phyloP scores from a whole-genome alignment of 768 basidiomycete species.

The Suillus paluster region DNA sequence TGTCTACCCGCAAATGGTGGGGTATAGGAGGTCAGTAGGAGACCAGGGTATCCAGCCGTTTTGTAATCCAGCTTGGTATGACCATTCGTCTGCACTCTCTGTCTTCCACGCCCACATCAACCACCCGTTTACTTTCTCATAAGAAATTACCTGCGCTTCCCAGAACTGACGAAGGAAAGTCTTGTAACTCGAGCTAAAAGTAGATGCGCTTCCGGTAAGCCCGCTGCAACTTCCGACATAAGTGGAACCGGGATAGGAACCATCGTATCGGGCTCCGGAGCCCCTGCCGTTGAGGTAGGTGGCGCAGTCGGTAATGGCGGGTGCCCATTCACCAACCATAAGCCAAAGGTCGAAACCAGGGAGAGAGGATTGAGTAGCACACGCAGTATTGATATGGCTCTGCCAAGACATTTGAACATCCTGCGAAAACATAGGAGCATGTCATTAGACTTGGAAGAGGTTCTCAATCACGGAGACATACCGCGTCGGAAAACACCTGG shows the following conservation, averaged over 20 bases:
- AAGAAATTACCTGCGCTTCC: conserved; percentile 83
- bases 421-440: conserved; percentile 27
- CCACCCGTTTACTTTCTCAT: conserved; percentile 75
- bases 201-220: conserved; percentile 72
- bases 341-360: conserved; percentile 70
- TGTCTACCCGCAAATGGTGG: conserved; percentile 59
- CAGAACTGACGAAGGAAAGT: conserved; percentile 79
- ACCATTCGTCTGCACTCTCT: conserved; percentile 87
- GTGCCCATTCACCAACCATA: conserved; percentile 88
- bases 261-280: conserved; percentile 65
- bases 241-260: conserved; percentile 64
- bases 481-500: conserved; percentile 68
- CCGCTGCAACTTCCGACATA: conserved; percentile 75
- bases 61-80: conserved; percentile 78
- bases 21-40: conserved; percentile 55
- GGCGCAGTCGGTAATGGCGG: conserved; percentile 73
- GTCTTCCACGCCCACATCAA: conserved; percentile 87
- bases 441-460: background rate
- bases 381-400: conserved; percentile 67
- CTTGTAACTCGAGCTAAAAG: conserved; percentile 81
- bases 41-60: conserved; percentile 85
- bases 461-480: conserved; percentile 34
- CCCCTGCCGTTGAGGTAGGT: conserved; percentile 78
- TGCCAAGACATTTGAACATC: conserved; percentile 49
- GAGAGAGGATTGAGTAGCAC: conserved; percentile 49